A percentile compares a stretch with the other conserved stretches of the same genome.
Conservation (phyloP, 75 land plant species). For the Picea glauca region DNA sequence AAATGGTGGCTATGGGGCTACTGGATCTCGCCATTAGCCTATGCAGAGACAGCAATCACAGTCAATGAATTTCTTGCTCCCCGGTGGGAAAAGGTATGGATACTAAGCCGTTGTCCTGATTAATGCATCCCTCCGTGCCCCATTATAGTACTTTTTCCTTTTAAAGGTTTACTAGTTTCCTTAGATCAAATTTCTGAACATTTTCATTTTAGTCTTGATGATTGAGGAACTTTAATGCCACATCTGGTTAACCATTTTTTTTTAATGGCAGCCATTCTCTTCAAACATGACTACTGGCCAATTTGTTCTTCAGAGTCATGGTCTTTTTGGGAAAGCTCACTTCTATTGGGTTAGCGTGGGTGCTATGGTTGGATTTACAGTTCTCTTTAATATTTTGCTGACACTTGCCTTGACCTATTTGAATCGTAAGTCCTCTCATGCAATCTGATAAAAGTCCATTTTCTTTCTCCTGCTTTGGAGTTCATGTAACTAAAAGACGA, state of each 20-base stretch:
- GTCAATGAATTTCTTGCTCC: conserved; percentile 55
- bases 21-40: conserved; percentile 51
- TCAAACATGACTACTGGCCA: conserved; percentile 47
- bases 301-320: conserved; percentile 33
- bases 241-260: neutral
- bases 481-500: neutral
- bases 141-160: too few species aligned
- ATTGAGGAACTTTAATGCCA: neutral
- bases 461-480: neutral
- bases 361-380: conserved; percentile 48
- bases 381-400: conserved; percentile 59
- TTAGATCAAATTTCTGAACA: neutral
- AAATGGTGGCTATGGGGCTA: conserved; percentile 68
- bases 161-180: neutral
- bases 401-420: conserved; percentile 57
- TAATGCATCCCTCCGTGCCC: neutral
- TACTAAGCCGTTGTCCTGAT: neutral
- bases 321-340: conserved; percentile 27
- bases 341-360: conserved; percentile 76
- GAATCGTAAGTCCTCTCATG: conserved; percentile 37
- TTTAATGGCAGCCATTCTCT: conserved; percentile 18
- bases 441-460: neutral
- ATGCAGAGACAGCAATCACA: conserved; percentile 43
- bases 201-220: neutral
- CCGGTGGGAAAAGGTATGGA: conserved; percentile 32